Evolutionary conservation across 257 asterid species (phyloP).

Genomic region (Dorcoceras hygrometricum): DNA sequence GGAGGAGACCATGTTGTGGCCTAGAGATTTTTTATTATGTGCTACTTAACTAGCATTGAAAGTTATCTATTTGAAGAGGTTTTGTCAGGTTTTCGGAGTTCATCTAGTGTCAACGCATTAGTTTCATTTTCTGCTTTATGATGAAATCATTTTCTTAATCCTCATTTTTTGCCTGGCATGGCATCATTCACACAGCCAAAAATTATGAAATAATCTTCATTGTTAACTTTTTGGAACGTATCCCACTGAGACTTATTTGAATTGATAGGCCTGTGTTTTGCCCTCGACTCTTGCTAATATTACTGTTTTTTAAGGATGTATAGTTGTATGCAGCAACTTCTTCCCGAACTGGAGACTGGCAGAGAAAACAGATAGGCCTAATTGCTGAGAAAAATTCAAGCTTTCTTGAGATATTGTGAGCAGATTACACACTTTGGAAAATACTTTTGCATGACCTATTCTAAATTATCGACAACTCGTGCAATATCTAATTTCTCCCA

Average conservation of each 20-base stretch:
- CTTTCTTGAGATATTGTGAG: not conserved
- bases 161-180: not conserved
- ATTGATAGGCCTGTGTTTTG: not conserved
- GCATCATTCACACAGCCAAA: not conserved
- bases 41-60: not conserved
- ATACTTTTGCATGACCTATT: not conserved
- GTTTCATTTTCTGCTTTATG: not conserved
- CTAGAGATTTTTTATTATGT: constrained; percentile 1
- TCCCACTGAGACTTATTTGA: constrained; percentile 9
- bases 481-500: not conserved
- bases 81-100: not conserved
- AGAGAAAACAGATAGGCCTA: not conserved
- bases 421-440: not conserved
- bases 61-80: not conserved
- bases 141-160: not conserved
- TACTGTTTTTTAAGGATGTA: not conserved
- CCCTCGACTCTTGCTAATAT: not conserved
- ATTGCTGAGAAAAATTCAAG: not conserved
- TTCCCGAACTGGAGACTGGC: not conserved
- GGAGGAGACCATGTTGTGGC: constrained; percentile 6
- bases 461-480: constrained; percentile 5
- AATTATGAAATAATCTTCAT: not conserved
- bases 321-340: not conserved
- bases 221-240: not conserved
- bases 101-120: not conserved